phyloP scores from a whole-genome alignment of 306 rosid species.

The Parietaria judaica region DNA sequence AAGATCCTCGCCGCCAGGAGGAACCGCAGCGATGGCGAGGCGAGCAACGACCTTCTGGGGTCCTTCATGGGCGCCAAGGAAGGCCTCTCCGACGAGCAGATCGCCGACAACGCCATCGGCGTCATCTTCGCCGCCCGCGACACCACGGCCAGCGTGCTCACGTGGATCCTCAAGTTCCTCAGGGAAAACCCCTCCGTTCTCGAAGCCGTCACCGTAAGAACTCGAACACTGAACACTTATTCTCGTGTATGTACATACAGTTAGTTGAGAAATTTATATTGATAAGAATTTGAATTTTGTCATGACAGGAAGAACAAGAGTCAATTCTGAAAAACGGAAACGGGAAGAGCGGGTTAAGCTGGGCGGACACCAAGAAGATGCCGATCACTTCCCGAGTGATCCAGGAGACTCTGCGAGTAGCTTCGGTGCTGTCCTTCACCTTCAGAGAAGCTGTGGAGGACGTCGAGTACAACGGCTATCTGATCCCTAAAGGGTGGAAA shows the following conservation, averaged over 20 bases:
- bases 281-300: not conserved
- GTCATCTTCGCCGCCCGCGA: constrained; percentile 96
- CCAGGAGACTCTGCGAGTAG: constrained; percentile 89
- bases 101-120: constrained; percentile 88
- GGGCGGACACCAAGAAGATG: constrained; percentile 85
- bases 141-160: constrained; percentile 90
- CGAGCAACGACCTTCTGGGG: constrained; percentile 58
- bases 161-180: constrained; percentile 86
- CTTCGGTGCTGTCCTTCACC: constrained; percentile 83
- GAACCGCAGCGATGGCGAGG: constrained; percentile 30
- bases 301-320: constrained; percentile 68
- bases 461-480: constrained; percentile 89
- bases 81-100: constrained; percentile 80
- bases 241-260: too few species aligned
- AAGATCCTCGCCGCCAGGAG: constrained; percentile 64
- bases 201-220: constrained; percentile 74
- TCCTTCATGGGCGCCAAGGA: constrained; percentile 77
- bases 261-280: not conserved
- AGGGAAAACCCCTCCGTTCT: constrained; percentile 74
- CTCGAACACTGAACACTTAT: not conserved
- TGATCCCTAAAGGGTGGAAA: constrained; percentile 98
- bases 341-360: constrained; percentile 43
- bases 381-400: constrained; percentile 74
- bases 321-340: constrained; percentile 34
- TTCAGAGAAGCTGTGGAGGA: constrained; percentile 94